Evolutionary conservation across 2,329 filamentous ascomycete species (phyloP), one percentile per base, ranked within the genome.

Genomic region (Trichoderma pleuroti): DNA sequence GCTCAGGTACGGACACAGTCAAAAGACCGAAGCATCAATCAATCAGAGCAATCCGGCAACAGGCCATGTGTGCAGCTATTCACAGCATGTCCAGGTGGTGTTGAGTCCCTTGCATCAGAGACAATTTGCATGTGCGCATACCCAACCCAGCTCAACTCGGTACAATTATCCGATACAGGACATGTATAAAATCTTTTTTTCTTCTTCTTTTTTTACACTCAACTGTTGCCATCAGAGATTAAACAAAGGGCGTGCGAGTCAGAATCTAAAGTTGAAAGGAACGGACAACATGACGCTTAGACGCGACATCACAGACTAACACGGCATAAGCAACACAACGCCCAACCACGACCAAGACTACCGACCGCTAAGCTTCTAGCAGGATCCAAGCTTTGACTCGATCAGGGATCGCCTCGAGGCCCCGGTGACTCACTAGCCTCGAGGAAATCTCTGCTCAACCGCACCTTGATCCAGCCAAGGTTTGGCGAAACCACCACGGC

Each of bases 361-460:
- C 30, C 42, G 34, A n/a, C 30, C 46, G 62, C 62, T 65, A 68
- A 59, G 52, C 54, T 26, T 30, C 36, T 26, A 30, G 28, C n/a
- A 68, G 54, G 54, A 36, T 59, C 56, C 54, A 16, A 28, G n/a
- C 10, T 18, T 32, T 68, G 56, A 21, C 66, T 46, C 21, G 3
- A 61, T 52, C n/a, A 5, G 56, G 66, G 30, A 68, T 68, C 66
- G 56, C 34, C 42, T 16, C 11, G 6, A 14, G 21, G 16, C 54
- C 11, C 66, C 42, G 24, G 30, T 68, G 66, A 68, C 28, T 68
- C 66, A 68, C 56, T 68, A 68, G 66, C 36, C 65, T 28, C 16
- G 56, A 66, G 28, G 32, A 65, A 66, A 66, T 28, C 24, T 56
- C 49, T 60, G 28, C 34, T 49, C 21, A 32, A 34, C 46, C n/a